Conservation (phyloP, 306 rosid species). For the Amphicarpaea edgeworthii region DNA sequence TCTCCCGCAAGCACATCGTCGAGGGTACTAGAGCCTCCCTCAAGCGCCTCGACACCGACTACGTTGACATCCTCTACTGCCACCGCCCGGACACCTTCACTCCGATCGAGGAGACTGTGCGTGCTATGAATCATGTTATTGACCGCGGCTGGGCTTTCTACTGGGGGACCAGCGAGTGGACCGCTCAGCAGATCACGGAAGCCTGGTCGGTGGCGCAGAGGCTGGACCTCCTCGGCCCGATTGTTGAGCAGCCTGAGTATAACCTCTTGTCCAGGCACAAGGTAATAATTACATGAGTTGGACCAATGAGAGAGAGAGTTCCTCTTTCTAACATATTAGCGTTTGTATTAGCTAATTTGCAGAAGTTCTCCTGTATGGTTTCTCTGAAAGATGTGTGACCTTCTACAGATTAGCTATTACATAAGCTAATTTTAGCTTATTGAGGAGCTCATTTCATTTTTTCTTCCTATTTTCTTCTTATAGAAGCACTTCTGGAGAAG, state of each 20-base stretch:
- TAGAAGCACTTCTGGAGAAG: too few relatives aligned
- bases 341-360: too few relatives aligned
- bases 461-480: too few relatives aligned
- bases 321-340: too few relatives aligned
- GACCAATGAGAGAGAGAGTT: too few relatives aligned
- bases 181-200: constrained; percentile 96
- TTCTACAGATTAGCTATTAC: too few relatives aligned
- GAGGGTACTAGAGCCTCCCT: constrained; percentile 91
- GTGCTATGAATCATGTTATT: constrained; percentile 89
- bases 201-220: constrained; percentile 85
- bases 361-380: too few relatives aligned
- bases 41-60: constrained; percentile 87
- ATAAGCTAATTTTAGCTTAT: too few relatives aligned
- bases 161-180: constrained; percentile 99
- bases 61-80: constrained; percentile 82
- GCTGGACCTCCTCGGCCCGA: constrained; percentile 82
- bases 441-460: too few relatives aligned
- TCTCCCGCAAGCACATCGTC: constrained; percentile 84
- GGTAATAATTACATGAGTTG: too few relatives aligned
- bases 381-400: too few relatives aligned
- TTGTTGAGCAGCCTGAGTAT: constrained; percentile 99
- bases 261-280: constrained; percentile 87
- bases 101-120: constrained; percentile 93
- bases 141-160: constrained; percentile 94
- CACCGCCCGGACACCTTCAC: constrained; percentile 83